Percentiles rank a stretch among this genome's conserved stretches.
These are phyloP conservation scores for Chlamydomonas reinhardtii DNA, from an alignment of 163 green algal genomes.

Conservation along the genomic window DNA sequence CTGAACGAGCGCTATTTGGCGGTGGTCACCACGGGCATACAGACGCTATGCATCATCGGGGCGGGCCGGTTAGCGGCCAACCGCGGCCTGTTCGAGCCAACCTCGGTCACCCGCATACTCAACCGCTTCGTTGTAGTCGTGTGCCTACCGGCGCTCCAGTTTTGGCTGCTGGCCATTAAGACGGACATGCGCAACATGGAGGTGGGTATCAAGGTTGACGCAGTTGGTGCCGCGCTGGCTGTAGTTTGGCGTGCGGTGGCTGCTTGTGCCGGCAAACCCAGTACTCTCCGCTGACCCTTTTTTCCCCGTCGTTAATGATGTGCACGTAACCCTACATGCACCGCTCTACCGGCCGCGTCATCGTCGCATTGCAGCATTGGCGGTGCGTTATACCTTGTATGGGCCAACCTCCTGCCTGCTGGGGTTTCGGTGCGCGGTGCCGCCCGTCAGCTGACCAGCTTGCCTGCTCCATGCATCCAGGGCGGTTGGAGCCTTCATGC, in stretches of 20 bases:
- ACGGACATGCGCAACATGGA: slow-evolving; percentile 62
- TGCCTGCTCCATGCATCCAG: background rate
- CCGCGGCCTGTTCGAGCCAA: slow-evolving; percentile 10
- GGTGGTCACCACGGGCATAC: slow-evolving; percentile 23
- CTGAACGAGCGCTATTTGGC: background rate
- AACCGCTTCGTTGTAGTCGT: slow-evolving; percentile 63
- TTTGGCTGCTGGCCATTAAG: slow-evolving; percentile 63
- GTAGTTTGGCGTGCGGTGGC: too few species aligned
- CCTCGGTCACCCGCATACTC: slow-evolving; percentile 13
- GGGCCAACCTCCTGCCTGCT: too few species aligned
- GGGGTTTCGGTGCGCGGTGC: too few species aligned
- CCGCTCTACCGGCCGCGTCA: too few species aligned
- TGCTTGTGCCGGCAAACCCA: too few species aligned
- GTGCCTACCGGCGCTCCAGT: slow-evolving; percentile 63
- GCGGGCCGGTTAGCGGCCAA: slow-evolving; percentile 11
- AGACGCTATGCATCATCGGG: slow-evolving; percentile 30
- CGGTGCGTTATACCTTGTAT: background rate
- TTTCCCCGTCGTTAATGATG: too few species aligned
- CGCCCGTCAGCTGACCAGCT: too few species aligned
- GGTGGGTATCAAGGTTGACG: background rate
- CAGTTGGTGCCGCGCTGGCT: background rate
- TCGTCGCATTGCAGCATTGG: background rate
- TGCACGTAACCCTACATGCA: too few species aligned
- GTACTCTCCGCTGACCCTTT: too few species aligned
- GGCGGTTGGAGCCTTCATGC: slow-evolving; percentile 44